A percentile compares a stretch with the other conserved stretches of the same genome.
phyloP scores from a whole-genome alignment of 2,329 filamentous ascomycete species.

The Ustulina deusta region DNA sequence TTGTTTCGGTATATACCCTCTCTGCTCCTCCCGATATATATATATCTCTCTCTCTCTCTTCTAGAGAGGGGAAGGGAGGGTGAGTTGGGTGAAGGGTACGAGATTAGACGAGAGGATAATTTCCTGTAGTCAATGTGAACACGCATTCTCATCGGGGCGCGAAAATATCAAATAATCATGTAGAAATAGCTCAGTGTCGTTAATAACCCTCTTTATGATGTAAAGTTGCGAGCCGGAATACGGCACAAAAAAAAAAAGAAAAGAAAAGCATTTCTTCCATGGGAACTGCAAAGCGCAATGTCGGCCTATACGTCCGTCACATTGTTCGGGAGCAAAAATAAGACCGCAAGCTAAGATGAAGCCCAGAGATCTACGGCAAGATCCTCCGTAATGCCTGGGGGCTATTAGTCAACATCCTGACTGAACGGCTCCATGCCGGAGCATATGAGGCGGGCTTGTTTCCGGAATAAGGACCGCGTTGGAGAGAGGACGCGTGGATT shows the following conservation, averaged over 20 bases:
- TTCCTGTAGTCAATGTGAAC: not conserved
- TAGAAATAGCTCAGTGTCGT: no score
- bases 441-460: constrained; percentile 8
- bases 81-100: not conserved
- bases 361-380: not conserved
- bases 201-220: no score
- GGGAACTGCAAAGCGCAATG: no score
- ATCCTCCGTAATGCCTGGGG: not conserved
- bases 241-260: no score
- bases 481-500: constrained; percentile 12
- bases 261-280: no score
- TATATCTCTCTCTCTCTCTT: not conserved
- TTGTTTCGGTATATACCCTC: not conserved
- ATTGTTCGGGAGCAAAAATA: constrained; percentile 13
- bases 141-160: not conserved
- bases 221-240: no score
- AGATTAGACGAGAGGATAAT: no score
- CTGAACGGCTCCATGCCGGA: constrained; percentile 7
- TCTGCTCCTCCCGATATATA: not conserved
- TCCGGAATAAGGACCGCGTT: not conserved
- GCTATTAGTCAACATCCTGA: not conserved
- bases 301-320: not conserved
- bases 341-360: constrained; percentile 12
- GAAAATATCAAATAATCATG: no score
- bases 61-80: not conserved